These are phyloP conservation scores for Cystobasidium slooffiae DNA, from an alignment of 1,284 basidiomycete genomes.

Conservation along the genomic window DNA sequence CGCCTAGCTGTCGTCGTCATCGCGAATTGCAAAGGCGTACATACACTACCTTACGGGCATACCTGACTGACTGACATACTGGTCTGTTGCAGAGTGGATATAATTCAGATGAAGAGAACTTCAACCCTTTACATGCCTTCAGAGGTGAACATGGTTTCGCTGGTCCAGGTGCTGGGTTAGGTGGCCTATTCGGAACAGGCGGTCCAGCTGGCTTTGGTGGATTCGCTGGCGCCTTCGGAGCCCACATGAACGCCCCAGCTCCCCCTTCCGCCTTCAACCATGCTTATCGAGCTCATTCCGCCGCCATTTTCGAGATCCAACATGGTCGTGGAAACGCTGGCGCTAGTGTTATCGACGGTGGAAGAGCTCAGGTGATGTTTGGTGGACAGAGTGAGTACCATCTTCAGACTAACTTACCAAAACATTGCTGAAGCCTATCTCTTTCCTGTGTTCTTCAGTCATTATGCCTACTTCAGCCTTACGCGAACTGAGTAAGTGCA, in stretches of 20 bases:
- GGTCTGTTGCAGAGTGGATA: conserved; percentile 28
- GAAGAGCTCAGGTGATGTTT: conserved; percentile 81
- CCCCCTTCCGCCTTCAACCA: conserved; percentile 74
- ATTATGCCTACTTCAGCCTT: conserved; percentile 97
- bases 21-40: background rate
- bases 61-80: conserved; percentile 1
- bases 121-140: conserved; percentile 19
- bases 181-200: conserved; percentile 23
- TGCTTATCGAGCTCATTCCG: conserved; percentile 66
- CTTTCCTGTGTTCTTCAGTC: conserved; percentile 63
- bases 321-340: conserved; percentile 50
- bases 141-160: conserved; percentile 6
- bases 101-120: conserved; percentile 40
- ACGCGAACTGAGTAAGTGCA: conserved; percentile 72
- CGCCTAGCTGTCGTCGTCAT: conserved; percentile 13
- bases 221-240: conserved; percentile 35
- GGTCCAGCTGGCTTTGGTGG: conserved; percentile 22
- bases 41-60: background rate
- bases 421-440: conserved; percentile 36
- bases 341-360: conserved; percentile 76
- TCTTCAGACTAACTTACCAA: conserved; percentile 36
- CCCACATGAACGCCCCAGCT: conserved; percentile 53
- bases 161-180: conserved; percentile 15
- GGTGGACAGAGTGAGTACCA: conserved; percentile 90
- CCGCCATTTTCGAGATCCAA: conserved; percentile 54